Percentiles rank a stretch among this genome's conserved stretches.
These are phyloP conservation scores for Oenanthe sinensis DNA, from an alignment of 129 eudicot species.

Conservation along the genomic window DNA sequence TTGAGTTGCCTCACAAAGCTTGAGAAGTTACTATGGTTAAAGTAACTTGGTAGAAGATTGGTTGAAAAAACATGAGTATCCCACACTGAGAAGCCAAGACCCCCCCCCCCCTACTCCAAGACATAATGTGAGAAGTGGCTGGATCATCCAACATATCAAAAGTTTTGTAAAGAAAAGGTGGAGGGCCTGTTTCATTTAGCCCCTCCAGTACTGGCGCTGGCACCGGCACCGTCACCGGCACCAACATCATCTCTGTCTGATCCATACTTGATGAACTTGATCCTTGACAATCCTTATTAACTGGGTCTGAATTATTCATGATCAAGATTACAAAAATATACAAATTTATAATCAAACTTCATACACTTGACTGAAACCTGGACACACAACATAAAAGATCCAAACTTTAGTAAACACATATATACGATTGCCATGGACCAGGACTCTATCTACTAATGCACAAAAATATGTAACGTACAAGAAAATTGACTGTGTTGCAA, in stretches of 20 bases:
- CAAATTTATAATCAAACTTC: background rate
- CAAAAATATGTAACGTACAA: background rate
- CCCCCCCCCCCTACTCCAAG: conserved; percentile 92
- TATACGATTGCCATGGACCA: too few relatives aligned
- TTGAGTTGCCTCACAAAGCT: conserved; percentile 96
- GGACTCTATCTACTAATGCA: too few relatives aligned
- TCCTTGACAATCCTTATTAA: conserved; percentile 52
- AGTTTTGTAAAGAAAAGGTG: conserved; percentile 75
- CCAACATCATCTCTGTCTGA: conserved; percentile 4
- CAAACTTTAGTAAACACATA: background rate
- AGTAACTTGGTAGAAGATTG: conserved; percentile 60
- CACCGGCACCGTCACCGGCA: conserved; percentile 71
- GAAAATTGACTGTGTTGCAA: too few relatives aligned
- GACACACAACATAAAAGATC: background rate
- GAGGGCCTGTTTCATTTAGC: conserved; percentile 75
- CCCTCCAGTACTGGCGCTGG: too few relatives aligned
- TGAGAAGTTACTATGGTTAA: conserved; percentile 87
- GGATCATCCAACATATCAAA: conserved; percentile 87
- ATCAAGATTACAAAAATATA: conserved; percentile 8
- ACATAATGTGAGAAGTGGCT: conserved; percentile 38
- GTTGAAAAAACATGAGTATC: conserved; percentile 77
- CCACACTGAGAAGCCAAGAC: conserved; percentile 77
- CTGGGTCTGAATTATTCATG: conserved; percentile 44
- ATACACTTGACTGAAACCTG: background rate
- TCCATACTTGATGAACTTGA: conserved; percentile 21